Evolutionary conservation across 257 asterid genomes (phyloP), one percentile per base, ranked within the genome.

Genomic region (Ehretia macrophylla): DNA sequence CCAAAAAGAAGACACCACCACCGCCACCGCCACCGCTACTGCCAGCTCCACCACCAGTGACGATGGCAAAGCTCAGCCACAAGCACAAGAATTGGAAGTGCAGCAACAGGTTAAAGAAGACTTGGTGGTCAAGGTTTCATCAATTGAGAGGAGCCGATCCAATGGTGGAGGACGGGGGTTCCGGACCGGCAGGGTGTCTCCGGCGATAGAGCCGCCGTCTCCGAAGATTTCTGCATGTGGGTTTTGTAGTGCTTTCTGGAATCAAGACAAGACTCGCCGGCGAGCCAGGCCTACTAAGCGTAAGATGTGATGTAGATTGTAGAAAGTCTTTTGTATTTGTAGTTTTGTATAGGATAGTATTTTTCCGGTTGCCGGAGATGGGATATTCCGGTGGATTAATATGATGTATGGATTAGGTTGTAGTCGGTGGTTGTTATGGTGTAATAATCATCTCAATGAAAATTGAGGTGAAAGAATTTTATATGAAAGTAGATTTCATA

Each of bases 201-300:
- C 77, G 58, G 84, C 81, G 1, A 58, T 78, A 27, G 83, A 78
- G 46, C 83, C 83, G 21, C 78, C 83, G 61, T 78, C 83, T 58
- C 83, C 83, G 13, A 78, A 72, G 71, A 69, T 78, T 16, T 76
- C 82, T 20, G 82, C 82, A 44, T 79, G 85, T 68, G 85, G 85
- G 37, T 67, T 73, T 51, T 79, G 85, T 72, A n/a, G 70, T 47
- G 77, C 78, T 22, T 79, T 79, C n/a, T 66, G 68, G 3, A 79
- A 76, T 51, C 71, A 27, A 5, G 80, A 72, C 19, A 72, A 70
- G 49, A 19, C 64, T 62, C 63, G 60, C 67, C 73, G 71, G 16
- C 68, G 75, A 32, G 55, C 75, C 23, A 79, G 68, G 71, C 51
- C 75, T 59, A 75, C 79, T 20, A 76, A 76, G 72, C 73, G 73